These are phyloP conservation scores for Hura crepitans DNA, from an alignment of 441 rosid genomes.

Conservation along the genomic window DNA sequence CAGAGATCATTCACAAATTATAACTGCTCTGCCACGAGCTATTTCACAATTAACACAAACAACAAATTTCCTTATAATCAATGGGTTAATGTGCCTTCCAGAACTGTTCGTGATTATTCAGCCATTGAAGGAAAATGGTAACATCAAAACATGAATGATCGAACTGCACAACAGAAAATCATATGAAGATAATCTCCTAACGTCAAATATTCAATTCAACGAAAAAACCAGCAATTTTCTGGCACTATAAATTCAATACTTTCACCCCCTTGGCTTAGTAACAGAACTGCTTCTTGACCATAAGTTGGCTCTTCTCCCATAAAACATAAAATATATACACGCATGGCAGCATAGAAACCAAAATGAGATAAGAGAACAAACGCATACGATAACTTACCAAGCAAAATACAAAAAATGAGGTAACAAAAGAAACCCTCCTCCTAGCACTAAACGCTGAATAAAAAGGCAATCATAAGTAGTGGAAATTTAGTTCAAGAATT, in stretches of 20 bases:
- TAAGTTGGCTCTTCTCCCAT: neutral
- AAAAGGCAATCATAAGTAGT: slow-evolving; percentile 5
- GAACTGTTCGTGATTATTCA: no score
- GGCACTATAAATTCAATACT: neutral
- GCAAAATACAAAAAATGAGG: slow-evolving; percentile 4
- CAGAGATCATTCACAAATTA: no score
- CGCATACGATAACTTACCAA: neutral
- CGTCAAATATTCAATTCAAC: neutral
- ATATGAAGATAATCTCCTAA: neutral
- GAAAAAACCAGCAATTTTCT: neutral
- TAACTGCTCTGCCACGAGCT: neutral
- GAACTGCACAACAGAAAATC: neutral
- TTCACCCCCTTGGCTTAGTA: neutral
- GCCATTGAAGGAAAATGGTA: neutral
- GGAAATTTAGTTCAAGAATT: slow-evolving; percentile 7
- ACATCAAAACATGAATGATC: neutral
- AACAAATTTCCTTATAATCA: neutral
- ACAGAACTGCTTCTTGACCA: neutral
- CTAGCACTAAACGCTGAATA: neutral
- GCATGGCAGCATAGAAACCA: neutral
- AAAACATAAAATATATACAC: neutral
- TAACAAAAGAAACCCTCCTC: slow-evolving; percentile 3
- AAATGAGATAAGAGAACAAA: neutral
- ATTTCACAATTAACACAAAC: neutral
- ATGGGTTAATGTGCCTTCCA: neutral